Conservation (phyloP, 192 early-diverging fungal genomes). For the Polychytrium aggregatum region DNA sequence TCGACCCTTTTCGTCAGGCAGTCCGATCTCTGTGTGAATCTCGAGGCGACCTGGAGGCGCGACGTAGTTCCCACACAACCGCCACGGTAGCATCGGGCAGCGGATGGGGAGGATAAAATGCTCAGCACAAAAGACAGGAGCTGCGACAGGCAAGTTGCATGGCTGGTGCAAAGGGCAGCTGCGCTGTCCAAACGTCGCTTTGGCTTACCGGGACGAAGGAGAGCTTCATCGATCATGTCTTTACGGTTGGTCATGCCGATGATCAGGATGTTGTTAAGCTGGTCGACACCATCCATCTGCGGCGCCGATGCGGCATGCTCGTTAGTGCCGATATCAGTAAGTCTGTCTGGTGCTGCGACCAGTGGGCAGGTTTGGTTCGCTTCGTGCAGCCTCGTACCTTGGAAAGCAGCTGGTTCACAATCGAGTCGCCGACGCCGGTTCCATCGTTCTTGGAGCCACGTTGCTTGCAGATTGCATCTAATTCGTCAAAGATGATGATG, state of each 20-base stretch:
- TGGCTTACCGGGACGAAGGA: conserved; percentile 89
- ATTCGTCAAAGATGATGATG: conserved; percentile 98
- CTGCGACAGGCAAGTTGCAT: too few relatives aligned
- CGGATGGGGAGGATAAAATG: too few relatives aligned
- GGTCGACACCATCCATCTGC: conserved; percentile 97
- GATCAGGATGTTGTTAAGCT: conserved; percentile 94
- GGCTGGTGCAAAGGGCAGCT: too few relatives aligned
- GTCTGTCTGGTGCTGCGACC: too few relatives aligned
- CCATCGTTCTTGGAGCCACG: conserved; percentile 83
- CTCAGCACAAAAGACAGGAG: too few relatives aligned
- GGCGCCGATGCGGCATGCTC: too few relatives aligned
- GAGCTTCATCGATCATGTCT: conserved; percentile 97
- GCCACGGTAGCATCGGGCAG: too few relatives aligned
- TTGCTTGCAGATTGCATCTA: conserved; percentile 98
- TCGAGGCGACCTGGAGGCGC: conserved; percentile 93
- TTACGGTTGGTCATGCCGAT: conserved; percentile 98
- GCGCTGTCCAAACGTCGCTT: too few relatives aligned
- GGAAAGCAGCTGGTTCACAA: conserved; percentile 94
- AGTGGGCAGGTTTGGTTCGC: too few relatives aligned
- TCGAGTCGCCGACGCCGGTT: conserved; percentile 91
- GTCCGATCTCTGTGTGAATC: conserved; percentile 91
- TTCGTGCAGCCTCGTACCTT: too few relatives aligned
- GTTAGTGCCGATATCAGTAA: too few relatives aligned
- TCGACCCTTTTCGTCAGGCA: conserved; percentile 88
- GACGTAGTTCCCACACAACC: too few relatives aligned